Conservation (phyloP, 805 yeast genomes). For the Sugiyamaella valdiviana region DNA sequence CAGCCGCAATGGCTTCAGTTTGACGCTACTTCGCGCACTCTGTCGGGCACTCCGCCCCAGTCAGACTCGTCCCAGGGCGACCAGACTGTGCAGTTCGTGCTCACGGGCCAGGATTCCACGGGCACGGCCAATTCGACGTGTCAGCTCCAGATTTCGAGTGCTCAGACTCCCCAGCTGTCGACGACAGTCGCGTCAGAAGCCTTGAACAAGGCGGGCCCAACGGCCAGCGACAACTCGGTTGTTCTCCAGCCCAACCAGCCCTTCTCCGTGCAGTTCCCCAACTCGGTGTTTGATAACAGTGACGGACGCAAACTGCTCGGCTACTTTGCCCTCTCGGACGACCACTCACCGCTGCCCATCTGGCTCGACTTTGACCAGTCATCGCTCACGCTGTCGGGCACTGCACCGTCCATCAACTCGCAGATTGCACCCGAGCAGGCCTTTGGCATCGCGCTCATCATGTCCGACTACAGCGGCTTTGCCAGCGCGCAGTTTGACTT, state of each 20-base stretch:
- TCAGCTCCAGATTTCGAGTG: constrained; percentile 52
- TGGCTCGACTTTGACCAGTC: constrained; percentile 72
- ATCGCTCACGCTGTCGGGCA: constrained; percentile 68
- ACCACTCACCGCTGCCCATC: constrained; percentile 82
- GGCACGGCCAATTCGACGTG: constrained; percentile 47
- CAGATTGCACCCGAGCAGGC: constrained; percentile 78
- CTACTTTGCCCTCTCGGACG: constrained; percentile 75
- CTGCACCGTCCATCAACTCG: constrained; percentile 82
- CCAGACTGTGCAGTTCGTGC: constrained; percentile 43
- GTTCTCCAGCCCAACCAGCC: constrained; percentile 64
- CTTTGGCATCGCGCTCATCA: constrained; percentile 67
- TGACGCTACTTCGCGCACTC: constrained; percentile 51
- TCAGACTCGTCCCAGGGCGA: constrained; percentile 35
- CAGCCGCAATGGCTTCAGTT: constrained; percentile 78
- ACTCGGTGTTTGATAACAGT: constrained; percentile 47
- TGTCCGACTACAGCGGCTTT: constrained; percentile 69
- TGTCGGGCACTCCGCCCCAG: constrained; percentile 57
- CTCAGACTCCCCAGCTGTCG: constrained; percentile 46
- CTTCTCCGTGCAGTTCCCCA: constrained; percentile 60
- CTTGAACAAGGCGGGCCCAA: constrained; percentile 58
- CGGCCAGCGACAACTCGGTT: constrained; percentile 70
- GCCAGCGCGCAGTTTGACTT: constrained; percentile 67
- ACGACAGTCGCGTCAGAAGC: constrained; percentile 44
- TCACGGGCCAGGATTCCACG: constrained; percentile 58
- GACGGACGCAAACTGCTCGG: constrained; percentile 49